Base-by-base conservation (phyloP, 1,139 yeast species). In the Kurtzmaniella natalensis region DNA sequence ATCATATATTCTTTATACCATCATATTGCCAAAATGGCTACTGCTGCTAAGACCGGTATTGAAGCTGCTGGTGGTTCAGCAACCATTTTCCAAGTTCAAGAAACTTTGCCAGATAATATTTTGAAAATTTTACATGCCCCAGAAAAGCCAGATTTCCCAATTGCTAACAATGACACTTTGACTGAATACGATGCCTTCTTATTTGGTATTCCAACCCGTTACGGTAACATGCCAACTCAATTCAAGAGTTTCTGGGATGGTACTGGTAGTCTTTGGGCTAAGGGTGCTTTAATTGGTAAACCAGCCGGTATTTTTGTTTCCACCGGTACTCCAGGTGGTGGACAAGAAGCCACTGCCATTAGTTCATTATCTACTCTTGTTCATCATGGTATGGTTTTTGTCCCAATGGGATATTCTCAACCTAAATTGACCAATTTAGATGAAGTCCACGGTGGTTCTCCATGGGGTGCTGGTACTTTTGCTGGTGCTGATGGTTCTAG, bases 391-490 rank as follows among this genome's bases (percentile, higher is more conserved):
- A 59, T 63, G 43, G 46, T 55, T 41, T 63, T 37, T 44, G 57
- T 61, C 31, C 69, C 70, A 33, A 57, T 63, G 44, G 70, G 70
- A 37, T 61, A 61, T 51, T 51, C 55, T 18, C 51, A 53, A 45
- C 53, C 57, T 16, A 50, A 47, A 32, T 38, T 59, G 38, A 41
- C 61, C 37, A 48, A 48, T 45, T 38, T 60, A 38, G 55, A 53
- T 2, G 66, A 61, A 48, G 48, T 54, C 33, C 69, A 60, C 44
- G 70, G 70, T 37, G 59, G 64, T 21, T 60, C 67, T 33, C 64
- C 70, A 30, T 63, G 65, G 62, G 70, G 70, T 42, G 66, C 70
- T 25, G 70, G 70, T 37, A 47, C 64, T 33, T 57, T 51, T 40
- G 68, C 70, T 24, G 63, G 60, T 30, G 45, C 51, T 13, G 66